A percentile compares a stretch with the other conserved stretches of the same genome.
These are phyloP conservation scores for Pleurozium schreberi DNA, from an alignment of 225 moss, liverwort and hornwort species.

Conservation along the genomic window DNA sequence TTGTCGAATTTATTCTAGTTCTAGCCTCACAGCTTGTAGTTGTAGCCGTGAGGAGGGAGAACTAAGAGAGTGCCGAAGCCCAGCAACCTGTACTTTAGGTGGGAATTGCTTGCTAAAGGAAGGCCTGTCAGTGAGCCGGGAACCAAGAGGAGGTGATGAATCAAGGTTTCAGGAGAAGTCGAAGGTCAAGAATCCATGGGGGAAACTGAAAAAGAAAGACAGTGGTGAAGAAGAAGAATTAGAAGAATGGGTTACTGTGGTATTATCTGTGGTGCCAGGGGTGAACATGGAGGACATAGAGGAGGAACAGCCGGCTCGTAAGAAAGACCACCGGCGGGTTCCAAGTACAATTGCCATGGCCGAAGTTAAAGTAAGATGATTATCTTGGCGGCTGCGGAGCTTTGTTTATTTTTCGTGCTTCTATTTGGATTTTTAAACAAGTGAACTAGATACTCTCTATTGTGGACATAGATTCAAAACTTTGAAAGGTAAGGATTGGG, in stretches of 20 bases:
- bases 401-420: neutral
- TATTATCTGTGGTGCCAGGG: constrained; percentile 85
- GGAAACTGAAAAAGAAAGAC: constrained; percentile 18
- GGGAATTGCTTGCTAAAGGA: constrained; percentile 6
- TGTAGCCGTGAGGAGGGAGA: constrained; percentile 21
- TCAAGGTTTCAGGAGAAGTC: constrained; percentile 10
- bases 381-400: neutral
- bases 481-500: neutral
- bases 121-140: neutral
- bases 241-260: constrained; percentile 77
- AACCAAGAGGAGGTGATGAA: constrained; percentile 18
- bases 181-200: constrained; percentile 25
- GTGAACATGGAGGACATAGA: constrained; percentile 95
- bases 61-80: constrained; percentile 12
- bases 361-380: constrained; percentile 72
- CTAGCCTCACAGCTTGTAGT: constrained; percentile 9
- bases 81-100: constrained; percentile 10
- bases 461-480: neutral
- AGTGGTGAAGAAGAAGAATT: constrained; percentile 32
- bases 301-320: constrained; percentile 70
- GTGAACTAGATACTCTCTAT: neutral
- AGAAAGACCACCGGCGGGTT: constrained; percentile 75
- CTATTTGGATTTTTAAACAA: neutral
- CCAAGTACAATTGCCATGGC: constrained; percentile 98
- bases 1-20: neutral